A percentile compares a stretch with the other conserved stretches of the same genome.
Evolutionary conservation across 176 grass and related monocot genomes (phyloP).

Genomic region (Aegilops tauschii): DNA sequence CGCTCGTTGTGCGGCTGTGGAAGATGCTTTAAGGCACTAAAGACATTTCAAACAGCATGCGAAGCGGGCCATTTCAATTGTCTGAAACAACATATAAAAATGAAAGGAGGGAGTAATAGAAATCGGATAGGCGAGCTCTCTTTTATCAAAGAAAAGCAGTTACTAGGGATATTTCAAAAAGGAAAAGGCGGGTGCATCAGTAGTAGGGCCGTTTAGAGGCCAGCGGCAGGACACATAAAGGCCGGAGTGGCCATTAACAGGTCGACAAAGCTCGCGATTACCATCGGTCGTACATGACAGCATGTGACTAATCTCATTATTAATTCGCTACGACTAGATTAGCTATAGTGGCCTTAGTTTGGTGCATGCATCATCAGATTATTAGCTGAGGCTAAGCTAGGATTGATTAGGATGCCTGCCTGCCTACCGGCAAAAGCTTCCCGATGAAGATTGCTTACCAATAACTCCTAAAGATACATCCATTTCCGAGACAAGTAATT

Average conservation of each 20-base stretch:
- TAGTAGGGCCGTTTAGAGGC: background rate
- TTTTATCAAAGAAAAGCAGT: no score
- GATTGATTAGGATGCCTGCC: background rate
- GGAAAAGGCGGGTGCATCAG: no score
- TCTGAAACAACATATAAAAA: no score
- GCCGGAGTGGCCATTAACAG: background rate
- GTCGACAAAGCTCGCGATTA: slow-evolving; percentile 22
- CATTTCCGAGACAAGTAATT: no score
- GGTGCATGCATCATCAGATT: background rate
- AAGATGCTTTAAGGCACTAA: no score
- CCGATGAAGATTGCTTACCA: background rate
- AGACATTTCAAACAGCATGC: no score
- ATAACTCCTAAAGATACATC: no score
- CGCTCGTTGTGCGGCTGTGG: no score
- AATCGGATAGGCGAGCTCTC: no score
- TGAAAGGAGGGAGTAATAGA: no score
- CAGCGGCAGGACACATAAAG: slow-evolving; percentile 8
- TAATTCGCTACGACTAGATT: background rate
- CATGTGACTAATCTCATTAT: background rate
- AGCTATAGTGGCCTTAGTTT: background rate
- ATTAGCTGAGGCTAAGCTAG: background rate
- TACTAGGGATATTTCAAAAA: no score
- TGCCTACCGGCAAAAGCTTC: background rate
- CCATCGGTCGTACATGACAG: slow-evolving; percentile 32
- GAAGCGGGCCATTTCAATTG: no score